Evolutionary conservation across 2,329 filamentous ascomycete species (phyloP).

Genomic region (Ascochyta rabiei): DNA sequence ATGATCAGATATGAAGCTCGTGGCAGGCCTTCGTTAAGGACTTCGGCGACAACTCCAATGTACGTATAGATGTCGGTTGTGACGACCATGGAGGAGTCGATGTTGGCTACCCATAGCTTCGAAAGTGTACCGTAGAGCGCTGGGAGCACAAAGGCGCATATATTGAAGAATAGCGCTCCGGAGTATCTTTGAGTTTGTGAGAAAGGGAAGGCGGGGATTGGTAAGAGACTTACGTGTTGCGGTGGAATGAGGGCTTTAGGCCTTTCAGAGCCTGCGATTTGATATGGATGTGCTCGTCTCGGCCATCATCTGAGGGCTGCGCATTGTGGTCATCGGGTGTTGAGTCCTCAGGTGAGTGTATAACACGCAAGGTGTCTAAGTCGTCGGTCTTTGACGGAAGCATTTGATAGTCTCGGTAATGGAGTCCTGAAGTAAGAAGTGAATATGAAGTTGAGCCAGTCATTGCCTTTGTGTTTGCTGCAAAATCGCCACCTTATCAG

Average conservation of each 20-base stretch:
- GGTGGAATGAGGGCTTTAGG: conserved; percentile 3
- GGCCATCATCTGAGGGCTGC: not conserved
- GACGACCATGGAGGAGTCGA: conserved; percentile 66
- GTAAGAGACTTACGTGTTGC: not conserved
- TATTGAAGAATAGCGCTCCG: conserved; percentile 67
- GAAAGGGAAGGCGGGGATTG: not conserved
- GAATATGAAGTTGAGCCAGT: not conserved
- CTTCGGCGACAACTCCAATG: conserved; percentile 69
- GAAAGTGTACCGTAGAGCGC: conserved; percentile 70
- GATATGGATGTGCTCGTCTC: not conserved
- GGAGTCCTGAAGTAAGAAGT: not conserved
- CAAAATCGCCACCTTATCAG: not conserved
- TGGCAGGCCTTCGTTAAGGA: conserved; percentile 75
- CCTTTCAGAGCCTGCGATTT: not conserved
- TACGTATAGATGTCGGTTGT: conserved; percentile 73
- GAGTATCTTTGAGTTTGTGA: conserved; percentile 49
- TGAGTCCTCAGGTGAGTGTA: not conserved
- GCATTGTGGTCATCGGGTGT: not conserved
- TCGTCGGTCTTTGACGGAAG: conserved; percentile 20
- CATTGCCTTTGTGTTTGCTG: not conserved
- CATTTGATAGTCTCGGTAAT: conserved; percentile 22
- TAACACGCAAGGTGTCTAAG: not conserved
- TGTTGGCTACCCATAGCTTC: conserved; percentile 74
- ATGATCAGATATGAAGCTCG: conserved; percentile 72
- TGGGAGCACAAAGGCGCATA: conserved; percentile 67